These are phyloP conservation scores for Torulaspora pretoriensis DNA, from an alignment of 1,139 yeast species.

Conservation along the genomic window DNA sequence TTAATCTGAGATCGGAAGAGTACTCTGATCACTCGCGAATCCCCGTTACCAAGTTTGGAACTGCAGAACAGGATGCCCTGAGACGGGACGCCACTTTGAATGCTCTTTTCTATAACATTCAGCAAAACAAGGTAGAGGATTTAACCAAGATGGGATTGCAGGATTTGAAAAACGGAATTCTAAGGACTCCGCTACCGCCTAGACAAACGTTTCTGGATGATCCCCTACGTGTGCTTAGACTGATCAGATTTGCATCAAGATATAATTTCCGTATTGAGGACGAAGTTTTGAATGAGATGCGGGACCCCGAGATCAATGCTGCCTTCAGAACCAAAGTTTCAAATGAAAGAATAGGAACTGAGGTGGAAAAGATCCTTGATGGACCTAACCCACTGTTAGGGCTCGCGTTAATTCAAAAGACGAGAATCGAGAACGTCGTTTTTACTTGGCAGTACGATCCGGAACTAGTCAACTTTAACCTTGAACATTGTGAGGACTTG, in stretches of 20 bases:
- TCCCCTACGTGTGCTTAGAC: conserved; percentile 80
- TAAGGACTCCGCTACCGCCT: conserved; percentile 87
- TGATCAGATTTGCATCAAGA: conserved; percentile 80
- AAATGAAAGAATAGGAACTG: conserved; percentile 86
- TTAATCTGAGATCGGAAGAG: conserved; percentile 81
- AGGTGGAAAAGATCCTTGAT: conserved; percentile 67
- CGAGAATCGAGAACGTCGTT: conserved; percentile 54
- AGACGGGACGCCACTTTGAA: conserved; percentile 93
- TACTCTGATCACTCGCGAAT: conserved; percentile 80
- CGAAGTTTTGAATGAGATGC: conserved; percentile 64
- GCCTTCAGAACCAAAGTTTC: conserved; percentile 73
- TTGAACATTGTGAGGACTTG: conserved; percentile 15
- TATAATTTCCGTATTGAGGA: conserved; percentile 64
- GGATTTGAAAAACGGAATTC: conserved; percentile 64
- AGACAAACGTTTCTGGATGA: conserved; percentile 84
- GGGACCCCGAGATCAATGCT: conserved; percentile 48
- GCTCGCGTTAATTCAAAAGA: conserved; percentile 51
- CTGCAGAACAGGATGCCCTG: conserved; percentile 86
- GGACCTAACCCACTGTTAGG: conserved; percentile 65
- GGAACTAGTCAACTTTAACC: conserved; percentile 23
- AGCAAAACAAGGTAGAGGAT: conserved; percentile 69
- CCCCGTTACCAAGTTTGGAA: conserved; percentile 72
- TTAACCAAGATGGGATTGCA: conserved; percentile 69
- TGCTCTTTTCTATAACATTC: conserved; percentile 82
- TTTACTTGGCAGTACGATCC: conserved; percentile 41